Conservation (phyloP, 2,329 filamentous ascomycete species). For the Fusarium oxysporum region DNA sequence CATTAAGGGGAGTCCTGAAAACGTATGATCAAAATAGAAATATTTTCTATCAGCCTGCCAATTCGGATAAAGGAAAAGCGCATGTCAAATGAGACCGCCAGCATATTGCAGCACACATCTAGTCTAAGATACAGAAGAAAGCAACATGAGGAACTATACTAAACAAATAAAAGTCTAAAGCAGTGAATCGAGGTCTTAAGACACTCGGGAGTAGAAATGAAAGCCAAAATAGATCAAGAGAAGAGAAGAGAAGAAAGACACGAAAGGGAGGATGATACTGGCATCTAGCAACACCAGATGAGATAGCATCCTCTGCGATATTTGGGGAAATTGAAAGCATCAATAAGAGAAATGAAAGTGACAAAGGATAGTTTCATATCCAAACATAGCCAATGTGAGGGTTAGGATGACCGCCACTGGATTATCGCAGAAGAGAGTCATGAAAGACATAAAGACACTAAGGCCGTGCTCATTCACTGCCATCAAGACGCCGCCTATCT, state of each 20-base stretch:
- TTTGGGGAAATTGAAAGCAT: neutral
- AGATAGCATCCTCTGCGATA: neutral
- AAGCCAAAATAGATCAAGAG: neutral
- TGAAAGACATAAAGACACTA: neutral
- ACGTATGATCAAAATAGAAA: neutral
- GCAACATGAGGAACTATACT: no score
- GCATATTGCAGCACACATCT: neutral
- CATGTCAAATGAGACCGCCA: neutral
- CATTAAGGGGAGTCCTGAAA: neutral
- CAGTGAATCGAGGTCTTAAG: neutral
- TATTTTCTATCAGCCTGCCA: neutral
- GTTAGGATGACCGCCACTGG: neutral
- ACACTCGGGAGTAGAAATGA: neutral
- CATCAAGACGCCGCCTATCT: neutral
- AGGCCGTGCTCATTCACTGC: neutral
- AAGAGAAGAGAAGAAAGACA: neutral
- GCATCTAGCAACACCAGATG: neutral
- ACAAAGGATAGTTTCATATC: neutral
- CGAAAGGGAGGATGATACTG: neutral
- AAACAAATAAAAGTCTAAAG: neutral
- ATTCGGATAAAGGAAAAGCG: neutral
- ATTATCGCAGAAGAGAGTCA: neutral
- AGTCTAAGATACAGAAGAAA: neutral
- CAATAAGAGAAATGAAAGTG: neutral
- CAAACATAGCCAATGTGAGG: no score